Conservation (phyloP, 257 asterid genomes). For the Fraxinus pennsylvanica region DNA sequence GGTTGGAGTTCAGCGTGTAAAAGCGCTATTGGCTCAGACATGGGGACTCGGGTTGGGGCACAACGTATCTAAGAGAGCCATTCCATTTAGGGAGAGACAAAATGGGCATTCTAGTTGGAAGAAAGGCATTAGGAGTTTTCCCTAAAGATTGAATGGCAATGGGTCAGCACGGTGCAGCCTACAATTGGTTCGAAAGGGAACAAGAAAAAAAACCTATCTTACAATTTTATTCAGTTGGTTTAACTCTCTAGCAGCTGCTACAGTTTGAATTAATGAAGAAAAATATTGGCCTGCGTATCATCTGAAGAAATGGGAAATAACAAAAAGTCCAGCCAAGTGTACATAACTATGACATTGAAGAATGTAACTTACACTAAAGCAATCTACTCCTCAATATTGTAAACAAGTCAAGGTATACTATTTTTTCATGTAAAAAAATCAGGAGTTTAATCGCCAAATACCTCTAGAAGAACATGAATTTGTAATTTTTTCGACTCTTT, state of each 20-base stretch:
- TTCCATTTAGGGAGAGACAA: no score
- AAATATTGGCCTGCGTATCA: slow-evolving; percentile 19
- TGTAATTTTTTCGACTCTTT: slow-evolving; percentile 42
- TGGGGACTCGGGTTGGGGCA: no score
- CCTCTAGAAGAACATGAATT: slow-evolving; percentile 49
- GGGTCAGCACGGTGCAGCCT: neutral
- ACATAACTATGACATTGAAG: neutral
- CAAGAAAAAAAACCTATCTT: no score
- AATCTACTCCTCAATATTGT: neutral
- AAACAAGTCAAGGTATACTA: neutral
- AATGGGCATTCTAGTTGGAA: no score
- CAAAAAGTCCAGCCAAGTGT: no score
- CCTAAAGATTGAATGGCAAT: neutral
- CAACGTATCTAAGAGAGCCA: no score
- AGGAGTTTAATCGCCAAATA: slow-evolving; percentile 25
- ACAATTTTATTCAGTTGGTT: no score
- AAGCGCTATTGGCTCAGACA: no score
- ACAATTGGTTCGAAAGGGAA: no score
- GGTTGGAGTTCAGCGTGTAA: no score
- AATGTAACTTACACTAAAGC: neutral
- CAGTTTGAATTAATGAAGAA: slow-evolving; percentile 4
- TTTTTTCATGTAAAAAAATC: neutral
- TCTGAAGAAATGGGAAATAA: slow-evolving; percentile 15
- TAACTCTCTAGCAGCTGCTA: neutral
- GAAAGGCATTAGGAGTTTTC: neutral